phyloP scores from a whole-genome alignment of 306 rosid genomes.

The Dryas alaskensis region DNA sequence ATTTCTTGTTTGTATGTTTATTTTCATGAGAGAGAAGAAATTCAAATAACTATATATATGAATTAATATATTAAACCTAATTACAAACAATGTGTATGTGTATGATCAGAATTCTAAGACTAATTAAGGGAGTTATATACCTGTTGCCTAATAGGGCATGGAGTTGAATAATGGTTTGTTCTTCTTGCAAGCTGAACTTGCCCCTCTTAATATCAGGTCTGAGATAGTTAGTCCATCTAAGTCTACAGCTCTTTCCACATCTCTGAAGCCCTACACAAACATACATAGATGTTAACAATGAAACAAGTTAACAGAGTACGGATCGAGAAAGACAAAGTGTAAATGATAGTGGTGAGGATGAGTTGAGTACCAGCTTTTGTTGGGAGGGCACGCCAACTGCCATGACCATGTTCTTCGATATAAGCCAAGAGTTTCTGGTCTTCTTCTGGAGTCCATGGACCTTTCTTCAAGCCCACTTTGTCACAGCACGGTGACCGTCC shows the following conservation, averaged over 20 bases:
- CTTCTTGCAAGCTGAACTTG: slow-evolving; percentile 96
- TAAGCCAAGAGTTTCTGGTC: slow-evolving; percentile 96
- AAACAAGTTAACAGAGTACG: too few relatives aligned
- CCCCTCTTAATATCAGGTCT: slow-evolving; percentile 99
- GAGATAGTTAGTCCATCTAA: slow-evolving; percentile 97
- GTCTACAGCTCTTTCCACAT: slow-evolving; percentile 97
- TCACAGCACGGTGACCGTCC: slow-evolving; percentile 99
- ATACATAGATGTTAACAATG: neutral
- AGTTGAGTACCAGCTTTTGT: slow-evolving; percentile 69
- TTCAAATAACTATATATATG: too few relatives aligned
- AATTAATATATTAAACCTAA: too few relatives aligned
- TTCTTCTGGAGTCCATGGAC: slow-evolving; percentile 99
- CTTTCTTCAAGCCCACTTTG: slow-evolving; percentile 97
- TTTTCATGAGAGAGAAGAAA: neutral
- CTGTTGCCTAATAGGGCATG: slow-evolving; percentile 99
- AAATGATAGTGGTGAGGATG: neutral
- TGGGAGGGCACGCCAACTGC: slow-evolving; percentile 99
- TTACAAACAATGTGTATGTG: too few relatives aligned
- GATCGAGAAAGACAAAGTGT: neutral
- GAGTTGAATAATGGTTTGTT: slow-evolving; percentile 96
- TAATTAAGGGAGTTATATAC: slow-evolving; percentile 29
- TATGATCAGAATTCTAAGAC: too few relatives aligned
- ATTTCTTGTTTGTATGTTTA: neutral
- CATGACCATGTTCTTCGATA: slow-evolving; percentile 96
- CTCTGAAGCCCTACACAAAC: slow-evolving; percentile 73